Evolutionary conservation across 768 basidiomycete species (phyloP).

Genomic region (Mycena crocata): DNA sequence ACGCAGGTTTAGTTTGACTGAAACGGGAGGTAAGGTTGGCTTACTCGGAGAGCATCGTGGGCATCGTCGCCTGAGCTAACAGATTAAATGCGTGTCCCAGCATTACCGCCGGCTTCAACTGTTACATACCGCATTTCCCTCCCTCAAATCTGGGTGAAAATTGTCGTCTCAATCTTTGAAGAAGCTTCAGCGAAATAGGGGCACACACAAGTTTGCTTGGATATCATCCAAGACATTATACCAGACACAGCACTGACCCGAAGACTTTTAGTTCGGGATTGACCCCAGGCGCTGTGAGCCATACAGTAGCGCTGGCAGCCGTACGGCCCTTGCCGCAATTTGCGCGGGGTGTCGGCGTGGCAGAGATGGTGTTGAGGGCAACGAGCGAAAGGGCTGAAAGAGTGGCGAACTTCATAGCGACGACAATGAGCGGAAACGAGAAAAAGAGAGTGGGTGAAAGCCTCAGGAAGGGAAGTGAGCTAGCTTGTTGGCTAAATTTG

Average conservation of each 20-base stretch:
- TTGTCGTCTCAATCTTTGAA: not conserved
- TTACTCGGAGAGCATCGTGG: slow-evolving; percentile 30
- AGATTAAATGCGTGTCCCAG: not conserved
- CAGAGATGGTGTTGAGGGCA: not conserved
- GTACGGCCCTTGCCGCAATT: not conserved
- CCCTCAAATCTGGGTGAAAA: slow-evolving; percentile 14
- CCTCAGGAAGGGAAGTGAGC: no score
- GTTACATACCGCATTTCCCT: slow-evolving; percentile 16
- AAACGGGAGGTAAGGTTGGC: not conserved
- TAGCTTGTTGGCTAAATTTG: no score
- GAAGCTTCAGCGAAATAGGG: not conserved
- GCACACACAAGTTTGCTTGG: slow-evolving; percentile 21
- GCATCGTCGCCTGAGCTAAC: slow-evolving; percentile 25
- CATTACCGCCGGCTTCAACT: no score
- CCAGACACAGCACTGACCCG: slow-evolving; percentile 27
- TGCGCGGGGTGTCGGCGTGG: not conserved
- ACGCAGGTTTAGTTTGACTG: not conserved
- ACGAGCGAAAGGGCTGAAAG: slow-evolving; percentile 9
- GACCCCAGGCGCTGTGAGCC: not conserved
- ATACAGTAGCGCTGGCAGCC: not conserved
- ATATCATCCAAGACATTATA: slow-evolving; percentile 25
- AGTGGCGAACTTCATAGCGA: slow-evolving; percentile 2
- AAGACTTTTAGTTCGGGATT: not conserved
- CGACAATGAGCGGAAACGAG: not conserved
- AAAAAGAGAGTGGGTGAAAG: not conserved